phyloP scores from a whole-genome alignment of 768 basidiomycete species.

The Pleurotus cornucopiae region DNA sequence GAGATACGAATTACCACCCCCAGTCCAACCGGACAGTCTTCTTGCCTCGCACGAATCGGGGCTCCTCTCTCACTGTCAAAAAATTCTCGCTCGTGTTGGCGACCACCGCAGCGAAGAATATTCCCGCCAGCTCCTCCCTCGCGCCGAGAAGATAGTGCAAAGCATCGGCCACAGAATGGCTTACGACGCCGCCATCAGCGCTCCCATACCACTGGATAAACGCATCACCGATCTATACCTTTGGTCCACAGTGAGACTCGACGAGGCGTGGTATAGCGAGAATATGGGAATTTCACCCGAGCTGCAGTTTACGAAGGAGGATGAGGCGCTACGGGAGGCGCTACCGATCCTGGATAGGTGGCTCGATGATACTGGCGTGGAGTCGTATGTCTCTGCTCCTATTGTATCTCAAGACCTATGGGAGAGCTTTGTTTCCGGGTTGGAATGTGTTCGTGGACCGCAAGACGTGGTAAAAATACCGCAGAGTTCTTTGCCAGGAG shows the following conservation, averaged over 20 bases:
- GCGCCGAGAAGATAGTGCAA: not conserved
- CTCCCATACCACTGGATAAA: not conserved
- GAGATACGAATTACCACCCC: constrained; percentile 16
- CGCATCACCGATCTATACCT: not conserved
- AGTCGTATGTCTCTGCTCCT: not conserved
- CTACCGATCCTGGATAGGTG: not conserved
- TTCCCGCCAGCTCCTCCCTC: too few species aligned
- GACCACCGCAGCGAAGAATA: too few species aligned
- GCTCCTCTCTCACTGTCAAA: too few species aligned
- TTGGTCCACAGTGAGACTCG: not conserved
- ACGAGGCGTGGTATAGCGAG: not conserved
- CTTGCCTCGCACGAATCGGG: constrained; percentile 18
- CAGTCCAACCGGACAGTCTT: constrained; percentile 12
- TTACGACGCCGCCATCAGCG: not conserved
- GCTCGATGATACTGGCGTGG: not conserved
- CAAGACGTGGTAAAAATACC: too few species aligned
- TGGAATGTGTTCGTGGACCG: too few species aligned
- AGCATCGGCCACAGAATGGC: not conserved
- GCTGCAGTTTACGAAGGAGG: not conserved
- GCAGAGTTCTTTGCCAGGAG: too few species aligned
- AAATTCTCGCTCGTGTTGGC: too few species aligned
- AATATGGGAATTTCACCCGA: not conserved
- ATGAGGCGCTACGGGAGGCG: not conserved
- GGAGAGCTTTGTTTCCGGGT: not conserved
- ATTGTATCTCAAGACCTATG: not conserved